Evolutionary conservation across 306 rosid genomes (phyloP).

Genomic region (Boehmeria nivea): DNA sequence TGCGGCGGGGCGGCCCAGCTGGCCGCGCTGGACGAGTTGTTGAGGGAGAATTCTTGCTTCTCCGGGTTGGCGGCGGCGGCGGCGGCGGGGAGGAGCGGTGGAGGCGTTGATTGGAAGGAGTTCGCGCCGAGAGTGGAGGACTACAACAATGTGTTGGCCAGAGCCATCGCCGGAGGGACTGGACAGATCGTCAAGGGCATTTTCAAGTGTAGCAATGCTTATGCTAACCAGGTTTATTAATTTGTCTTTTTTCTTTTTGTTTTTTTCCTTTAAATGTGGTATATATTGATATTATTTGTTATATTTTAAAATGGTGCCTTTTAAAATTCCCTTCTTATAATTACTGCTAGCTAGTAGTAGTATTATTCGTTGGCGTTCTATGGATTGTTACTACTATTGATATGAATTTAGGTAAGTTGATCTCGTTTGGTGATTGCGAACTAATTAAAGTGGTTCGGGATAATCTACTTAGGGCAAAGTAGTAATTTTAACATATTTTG

Average conservation of each 20-base stretch:
- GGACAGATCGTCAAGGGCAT: constrained; percentile 93
- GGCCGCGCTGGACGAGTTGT: constrained; percentile 53
- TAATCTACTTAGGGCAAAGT: too few relatives aligned
- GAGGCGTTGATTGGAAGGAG: constrained; percentile 89
- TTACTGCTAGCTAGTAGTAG: too few relatives aligned
- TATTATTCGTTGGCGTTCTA: too few relatives aligned
- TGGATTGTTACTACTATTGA: too few relatives aligned
- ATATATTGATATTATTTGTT: too few relatives aligned
- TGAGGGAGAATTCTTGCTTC: constrained; percentile 71
- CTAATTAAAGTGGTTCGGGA: too few relatives aligned
- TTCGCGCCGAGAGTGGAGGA: constrained; percentile 83
- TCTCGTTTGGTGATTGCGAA: too few relatives aligned
- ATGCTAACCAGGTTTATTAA: constrained; percentile 73
- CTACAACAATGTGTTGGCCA: constrained; percentile 72
- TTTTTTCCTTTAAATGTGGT: neutral
- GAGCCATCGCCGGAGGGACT: constrained; percentile 80
- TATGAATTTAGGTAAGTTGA: too few relatives aligned
- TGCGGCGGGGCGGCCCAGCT: constrained; percentile 25
- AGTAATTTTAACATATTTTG: too few relatives aligned
- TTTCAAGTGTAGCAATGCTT: constrained; percentile 85
- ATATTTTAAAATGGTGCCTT: too few relatives aligned
- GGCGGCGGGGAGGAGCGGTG: constrained; percentile 24
- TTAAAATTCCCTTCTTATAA: too few relatives aligned
- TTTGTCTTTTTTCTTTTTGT: neutral
- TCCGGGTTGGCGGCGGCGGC: constrained; percentile 32